phyloP scores from a whole-genome alignment of 768 basidiomycete species.

The Lentinula guzmanii region DNA sequence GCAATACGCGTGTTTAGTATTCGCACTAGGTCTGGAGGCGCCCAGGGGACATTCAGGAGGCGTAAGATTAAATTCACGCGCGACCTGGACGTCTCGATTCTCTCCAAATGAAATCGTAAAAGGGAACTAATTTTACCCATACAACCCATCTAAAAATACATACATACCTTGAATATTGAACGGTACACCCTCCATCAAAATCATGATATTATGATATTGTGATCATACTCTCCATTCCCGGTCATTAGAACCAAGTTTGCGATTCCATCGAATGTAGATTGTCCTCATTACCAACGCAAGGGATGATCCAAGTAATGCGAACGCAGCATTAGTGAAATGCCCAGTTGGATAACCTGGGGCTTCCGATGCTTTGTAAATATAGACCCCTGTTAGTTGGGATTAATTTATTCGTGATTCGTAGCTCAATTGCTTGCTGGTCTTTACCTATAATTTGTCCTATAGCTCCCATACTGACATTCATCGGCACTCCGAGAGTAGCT shows the following conservation, averaged over 20 bases:
- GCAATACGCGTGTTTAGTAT: not conserved
- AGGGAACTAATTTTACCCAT: not conserved
- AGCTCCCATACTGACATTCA: constrained; percentile 28
- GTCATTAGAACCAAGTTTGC: not conserved
- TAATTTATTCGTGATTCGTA: not conserved
- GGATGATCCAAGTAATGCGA: constrained; percentile 15
- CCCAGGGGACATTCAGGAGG: not conserved
- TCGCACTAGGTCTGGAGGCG: not conserved
- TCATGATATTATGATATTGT: not conserved
- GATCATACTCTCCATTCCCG: constrained; percentile 1
- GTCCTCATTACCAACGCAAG: not conserved
- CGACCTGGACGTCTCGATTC: not conserved
- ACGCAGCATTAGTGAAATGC: constrained; percentile 26
- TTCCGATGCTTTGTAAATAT: constrained; percentile 22
- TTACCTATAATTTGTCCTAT: constrained; percentile 28
- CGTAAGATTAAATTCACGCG: not conserved
- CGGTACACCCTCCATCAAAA: no score
- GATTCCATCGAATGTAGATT: constrained; percentile 3
- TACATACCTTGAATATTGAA: no score
- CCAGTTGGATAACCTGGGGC: constrained; percentile 25
- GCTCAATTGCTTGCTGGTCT: not conserved
- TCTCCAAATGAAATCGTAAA: not conserved
- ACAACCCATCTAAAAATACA: no score
- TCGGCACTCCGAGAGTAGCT: constrained; percentile 22
- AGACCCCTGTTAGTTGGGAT: constrained; percentile 12